Conservation (phyloP, 2,329 filamentous ascomycete species). For the Fonsecaea multimorphosa region DNA sequence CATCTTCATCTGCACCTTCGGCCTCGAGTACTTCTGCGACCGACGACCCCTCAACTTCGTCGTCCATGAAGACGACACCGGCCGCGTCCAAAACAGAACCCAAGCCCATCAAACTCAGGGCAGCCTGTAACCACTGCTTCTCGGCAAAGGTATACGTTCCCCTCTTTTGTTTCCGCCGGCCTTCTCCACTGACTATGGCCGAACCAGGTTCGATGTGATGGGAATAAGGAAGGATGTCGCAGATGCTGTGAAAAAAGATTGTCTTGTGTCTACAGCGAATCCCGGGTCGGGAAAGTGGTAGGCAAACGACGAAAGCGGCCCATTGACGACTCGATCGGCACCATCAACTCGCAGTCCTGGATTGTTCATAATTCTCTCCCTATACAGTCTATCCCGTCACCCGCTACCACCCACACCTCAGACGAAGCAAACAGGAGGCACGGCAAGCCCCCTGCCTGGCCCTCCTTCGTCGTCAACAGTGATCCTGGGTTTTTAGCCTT, state of each 20-base stretch:
- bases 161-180: not conserved
- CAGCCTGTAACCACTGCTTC: conserved; percentile 40
- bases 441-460: conserved; percentile 30
- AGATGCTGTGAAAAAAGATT: conserved; percentile 38
- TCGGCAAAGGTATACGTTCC: conserved; percentile 36
- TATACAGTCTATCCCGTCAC: conserved; percentile 36
- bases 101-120: conserved; percentile 39
- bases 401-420: conserved; percentile 34
- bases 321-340: conserved; percentile 33
- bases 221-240: conserved; percentile 39
- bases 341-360: conserved; percentile 32
- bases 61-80: conserved; percentile 15
- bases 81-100: conserved; percentile 26
- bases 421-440: conserved; percentile 30
- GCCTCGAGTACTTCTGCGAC: conserved; percentile 11
- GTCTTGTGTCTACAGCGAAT: conserved; percentile 40
- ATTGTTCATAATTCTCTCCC: conserved; percentile 26
- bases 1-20: conserved; percentile 15
- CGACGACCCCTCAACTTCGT: conserved; percentile 3
- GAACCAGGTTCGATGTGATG: conserved; percentile 39
- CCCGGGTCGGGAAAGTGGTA: conserved; percentile 39
- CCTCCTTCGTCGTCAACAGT: conserved; percentile 28
- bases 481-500: conserved; percentile 32
- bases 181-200: conserved; percentile 17
- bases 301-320: conserved; percentile 40